Percentiles rank a stretch among this genome's conserved stretches.
Evolutionary conservation across 1,284 basidiomycete species (phyloP).

Genomic region (Sporisorium iseilematis-ciliati): DNA sequence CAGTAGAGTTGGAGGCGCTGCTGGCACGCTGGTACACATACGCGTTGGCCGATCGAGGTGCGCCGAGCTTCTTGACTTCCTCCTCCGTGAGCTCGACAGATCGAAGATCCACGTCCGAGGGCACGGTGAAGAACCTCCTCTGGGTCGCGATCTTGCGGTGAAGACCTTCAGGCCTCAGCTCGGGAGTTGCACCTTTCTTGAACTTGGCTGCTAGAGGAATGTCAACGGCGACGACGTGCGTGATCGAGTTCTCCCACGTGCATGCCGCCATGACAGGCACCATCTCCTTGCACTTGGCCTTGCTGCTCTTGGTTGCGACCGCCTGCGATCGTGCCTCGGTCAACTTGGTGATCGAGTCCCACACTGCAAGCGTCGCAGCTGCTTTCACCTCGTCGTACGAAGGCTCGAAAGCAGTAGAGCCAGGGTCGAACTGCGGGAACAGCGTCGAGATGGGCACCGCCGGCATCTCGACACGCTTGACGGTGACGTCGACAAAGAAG

Average conservation of each 20-base stretch:
- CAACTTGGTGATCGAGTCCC: constrained; percentile 50
- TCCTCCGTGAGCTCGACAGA: constrained; percentile 42
- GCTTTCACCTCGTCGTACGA: constrained; percentile 42
- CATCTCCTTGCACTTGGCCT: constrained; percentile 39
- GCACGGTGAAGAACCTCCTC: constrained; percentile 49
- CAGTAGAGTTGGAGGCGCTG: constrained; percentile 1
- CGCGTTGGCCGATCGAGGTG: background rate
- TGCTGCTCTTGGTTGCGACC: constrained; percentile 15
- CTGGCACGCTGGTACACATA: background rate
- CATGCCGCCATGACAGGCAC: constrained; percentile 58
- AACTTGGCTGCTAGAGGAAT: constrained; percentile 49
- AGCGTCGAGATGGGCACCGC: constrained; percentile 46
- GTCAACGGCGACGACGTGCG: constrained; percentile 43
- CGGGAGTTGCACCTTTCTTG: constrained; percentile 33
- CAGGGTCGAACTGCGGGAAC: constrained; percentile 27
- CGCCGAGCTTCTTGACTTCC: constrained; percentile 27
- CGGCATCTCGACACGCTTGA: constrained; percentile 58
- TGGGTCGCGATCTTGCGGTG: constrained; percentile 39
- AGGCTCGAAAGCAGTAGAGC: constrained; percentile 14
- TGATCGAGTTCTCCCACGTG: constrained; percentile 54
- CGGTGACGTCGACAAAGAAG: constrained; percentile 56
- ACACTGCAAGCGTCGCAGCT: constrained; percentile 43
- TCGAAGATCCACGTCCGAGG: constrained; percentile 43
- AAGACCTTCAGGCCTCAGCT: constrained; percentile 30
- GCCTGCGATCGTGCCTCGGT: constrained; percentile 23